Conservation (phyloP, 192 early-diverging fungal species). For the Backusella liffmaniae region DNA sequence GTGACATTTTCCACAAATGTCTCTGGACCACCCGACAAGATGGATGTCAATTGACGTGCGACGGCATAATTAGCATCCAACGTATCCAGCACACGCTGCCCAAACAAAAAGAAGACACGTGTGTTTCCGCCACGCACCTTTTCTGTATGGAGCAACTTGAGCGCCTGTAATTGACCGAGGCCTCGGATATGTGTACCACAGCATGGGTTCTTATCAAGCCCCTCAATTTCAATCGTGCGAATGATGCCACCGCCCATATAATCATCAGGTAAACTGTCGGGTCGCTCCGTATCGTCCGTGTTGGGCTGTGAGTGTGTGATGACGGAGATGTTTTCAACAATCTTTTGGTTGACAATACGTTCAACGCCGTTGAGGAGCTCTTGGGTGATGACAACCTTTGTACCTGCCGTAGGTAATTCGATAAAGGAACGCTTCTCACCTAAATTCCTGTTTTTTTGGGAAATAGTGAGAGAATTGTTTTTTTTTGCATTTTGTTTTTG, state of each 20-base stretch:
- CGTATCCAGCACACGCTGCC: constrained; percentile 53
- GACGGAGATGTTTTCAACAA: constrained; percentile 49
- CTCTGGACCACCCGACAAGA: constrained; percentile 41
- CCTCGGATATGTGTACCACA: constrained; percentile 70
- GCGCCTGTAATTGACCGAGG: constrained; percentile 60
- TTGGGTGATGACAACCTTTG: constrained; percentile 31
- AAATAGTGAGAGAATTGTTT: no score
- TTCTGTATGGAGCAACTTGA: constrained; percentile 64
- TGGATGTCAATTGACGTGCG: constrained; percentile 31
- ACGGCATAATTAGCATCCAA: constrained; percentile 38
- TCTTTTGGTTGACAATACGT: constrained; percentile 51
- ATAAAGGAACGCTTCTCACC: constrained; percentile 57
- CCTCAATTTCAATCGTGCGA: constrained; percentile 49
- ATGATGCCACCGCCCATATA: constrained; percentile 42
- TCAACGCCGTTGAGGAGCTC: constrained; percentile 53
- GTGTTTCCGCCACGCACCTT: constrained; percentile 63
- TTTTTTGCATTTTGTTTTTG: neutral
- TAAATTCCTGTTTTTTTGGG: constrained; percentile 40
- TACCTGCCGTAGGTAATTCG: constrained; percentile 47
- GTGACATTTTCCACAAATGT: constrained; percentile 41
- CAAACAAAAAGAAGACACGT: constrained; percentile 68
- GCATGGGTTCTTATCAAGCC: constrained; percentile 62
- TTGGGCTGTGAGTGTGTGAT: constrained; percentile 29
- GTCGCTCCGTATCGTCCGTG: constrained; percentile 43
- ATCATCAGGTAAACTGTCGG: constrained; percentile 56